Base-by-base conservation (phyloP, 306 rosid genomes). In the Bauhinia variegata region DNA sequence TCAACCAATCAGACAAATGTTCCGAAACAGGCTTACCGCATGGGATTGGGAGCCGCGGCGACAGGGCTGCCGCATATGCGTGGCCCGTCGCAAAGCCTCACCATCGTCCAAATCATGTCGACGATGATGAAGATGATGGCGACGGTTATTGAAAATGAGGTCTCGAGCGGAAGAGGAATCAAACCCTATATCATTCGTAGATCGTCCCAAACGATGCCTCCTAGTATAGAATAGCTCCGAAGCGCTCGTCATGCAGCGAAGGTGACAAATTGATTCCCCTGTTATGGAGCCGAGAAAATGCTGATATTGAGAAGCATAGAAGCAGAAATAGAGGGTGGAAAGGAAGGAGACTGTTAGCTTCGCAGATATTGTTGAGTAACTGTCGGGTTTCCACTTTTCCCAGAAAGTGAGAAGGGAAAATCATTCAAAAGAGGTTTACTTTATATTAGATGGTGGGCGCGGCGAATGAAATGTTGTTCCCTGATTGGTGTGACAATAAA, bases 191-290 rank as follows among this genome's bases (percentile, higher is more conserved):
- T 66, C 75, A 65, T 58, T 32, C 49, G 61, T 17, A 65, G 67
- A 60, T 44, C 98, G 96, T 62, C 87, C 95, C 42, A 70, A 70
- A 32, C 98, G 92, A 60, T 83, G 88, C 78, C 98, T 86, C 69
- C 98, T 63, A 54, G 11, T 68, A 78, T 73, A 54, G 71, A 88
- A 89, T 10, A 92, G 79, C 84, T 92, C 98, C 63, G 88, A 86
- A 74, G 96, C 98, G 89, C 96, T 92, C 93, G 98, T 84, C 96
- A 92, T 92, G 46, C 87, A 85, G 87, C 10, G 28, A 36, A 1
- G 42, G 60, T 43, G 53, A 11, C 33, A 34, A 46, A 51, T 37
- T 34, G 11, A 0, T 18, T 6, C 43, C 0, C 38, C 33, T 4
- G 16, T 41, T 15, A 15, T 41, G 42, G 23, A 7, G 56, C 17